Percentiles rank a stretch among this genome's conserved stretches.
Evolutionary conservation across 352 stramenopile genomes (phyloP).

Genomic region (Phytophthora quininea): DNA sequence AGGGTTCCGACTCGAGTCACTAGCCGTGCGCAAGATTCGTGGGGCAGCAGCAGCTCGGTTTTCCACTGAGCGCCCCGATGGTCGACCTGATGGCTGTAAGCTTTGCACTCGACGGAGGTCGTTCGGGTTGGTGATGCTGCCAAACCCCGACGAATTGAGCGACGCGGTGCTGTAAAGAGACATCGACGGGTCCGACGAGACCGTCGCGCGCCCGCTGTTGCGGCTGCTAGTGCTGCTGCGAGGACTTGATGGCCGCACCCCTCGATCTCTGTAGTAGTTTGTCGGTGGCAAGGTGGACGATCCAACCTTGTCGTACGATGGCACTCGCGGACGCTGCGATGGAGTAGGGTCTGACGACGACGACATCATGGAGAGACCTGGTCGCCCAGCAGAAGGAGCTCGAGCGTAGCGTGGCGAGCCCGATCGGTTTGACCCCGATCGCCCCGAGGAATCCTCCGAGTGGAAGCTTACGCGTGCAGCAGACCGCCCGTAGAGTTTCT

Average conservation of each 20-base stretch:
- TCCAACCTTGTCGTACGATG: constrained; percentile 22
- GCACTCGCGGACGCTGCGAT: constrained; percentile 14
- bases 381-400: constrained; percentile 16
- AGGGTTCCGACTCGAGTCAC: constrained; percentile 15
- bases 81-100: constrained; percentile 21
- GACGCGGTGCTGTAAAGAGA: constrained; percentile 19
- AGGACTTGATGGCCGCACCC: constrained; percentile 16
- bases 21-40: constrained; percentile 19
- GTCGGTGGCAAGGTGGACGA: constrained; percentile 11
- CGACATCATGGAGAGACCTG: constrained; percentile 31
- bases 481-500: constrained; percentile 43
- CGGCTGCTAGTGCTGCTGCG: constrained; percentile 34
- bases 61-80: constrained; percentile 21
- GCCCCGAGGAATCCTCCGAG: constrained; percentile 40
- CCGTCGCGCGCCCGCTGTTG: constrained; percentile 23
- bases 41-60: constrained; percentile 12
- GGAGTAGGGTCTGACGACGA: constrained; percentile 26
- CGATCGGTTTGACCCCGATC: constrained; percentile 31
- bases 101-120: constrained; percentile 5
- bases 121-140: constrained; percentile 7
- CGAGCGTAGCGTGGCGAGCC: constrained; percentile 23
- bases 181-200: constrained; percentile 28
- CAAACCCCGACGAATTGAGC: constrained; percentile 12
- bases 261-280: constrained; percentile 13
- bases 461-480: constrained; percentile 44